A percentile compares a stretch with the other conserved stretches of the same genome.
These are phyloP conservation scores for Selaginella tamariscina DNA, from an alignment of 75 land plant genomes.

Conservation along the genomic window DNA sequence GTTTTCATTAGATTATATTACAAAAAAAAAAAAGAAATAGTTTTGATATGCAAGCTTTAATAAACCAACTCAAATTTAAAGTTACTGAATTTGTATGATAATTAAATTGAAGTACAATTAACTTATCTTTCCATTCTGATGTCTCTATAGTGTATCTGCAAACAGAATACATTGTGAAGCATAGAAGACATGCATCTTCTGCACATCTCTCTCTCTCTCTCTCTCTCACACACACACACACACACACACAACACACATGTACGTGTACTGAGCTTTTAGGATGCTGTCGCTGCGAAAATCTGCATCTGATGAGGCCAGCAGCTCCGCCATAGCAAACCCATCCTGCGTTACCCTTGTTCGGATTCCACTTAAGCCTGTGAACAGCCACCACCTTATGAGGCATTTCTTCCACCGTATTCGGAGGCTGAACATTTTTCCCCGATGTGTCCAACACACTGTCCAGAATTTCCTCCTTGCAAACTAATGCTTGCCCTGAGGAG, in stretches of 20 bases:
- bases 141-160: too few species aligned
- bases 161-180: too few species aligned
- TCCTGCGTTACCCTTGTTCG: constrained; percentile 70
- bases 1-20: neutral
- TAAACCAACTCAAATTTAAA: too few species aligned
- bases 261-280: too few species aligned
- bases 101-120: too few species aligned
- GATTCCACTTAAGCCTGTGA: constrained; percentile 87
- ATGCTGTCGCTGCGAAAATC: neutral
- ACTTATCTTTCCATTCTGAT: too few species aligned
- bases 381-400: constrained; percentile 68
- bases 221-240: too few species aligned
- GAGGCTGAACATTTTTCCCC: neutral
- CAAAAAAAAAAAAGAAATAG: neutral
- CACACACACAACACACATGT: too few species aligned
- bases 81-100: too few species aligned
- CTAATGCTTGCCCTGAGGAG: neutral
- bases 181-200: neutral
- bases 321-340: constrained; percentile 95
- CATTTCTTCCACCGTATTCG: constrained; percentile 1
- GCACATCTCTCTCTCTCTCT: too few species aligned
- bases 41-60: too few species aligned
- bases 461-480: neutral
- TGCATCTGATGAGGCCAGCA: constrained; percentile 76
- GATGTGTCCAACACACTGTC: neutral